Evolutionary conservation across 139 green algal species (phyloP).

Genomic region (Pseudopediastrum boryanum): DNA sequence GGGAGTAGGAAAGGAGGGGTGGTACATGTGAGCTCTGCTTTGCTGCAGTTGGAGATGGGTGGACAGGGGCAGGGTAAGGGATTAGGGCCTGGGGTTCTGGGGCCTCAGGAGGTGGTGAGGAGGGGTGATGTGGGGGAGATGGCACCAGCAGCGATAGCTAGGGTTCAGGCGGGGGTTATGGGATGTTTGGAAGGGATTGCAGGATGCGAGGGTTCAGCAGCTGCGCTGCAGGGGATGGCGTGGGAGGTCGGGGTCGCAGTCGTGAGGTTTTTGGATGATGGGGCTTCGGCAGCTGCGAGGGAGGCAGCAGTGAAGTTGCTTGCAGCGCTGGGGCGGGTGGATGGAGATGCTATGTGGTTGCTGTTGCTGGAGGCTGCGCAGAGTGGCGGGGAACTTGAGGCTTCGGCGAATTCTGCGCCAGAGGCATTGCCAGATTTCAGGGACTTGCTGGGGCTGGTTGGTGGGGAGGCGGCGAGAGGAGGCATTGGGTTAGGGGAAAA

Average conservation of each 20-base stretch:
- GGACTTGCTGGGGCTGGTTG: too few species aligned
- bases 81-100: neutral
- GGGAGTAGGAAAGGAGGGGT: neutral
- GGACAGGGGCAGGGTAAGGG: neutral
- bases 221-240: conserved; percentile 36
- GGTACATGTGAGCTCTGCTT: neutral
- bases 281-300: conserved; percentile 36
- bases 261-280: conserved; percentile 47
- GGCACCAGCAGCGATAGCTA: conserved; percentile 50
- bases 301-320: conserved; percentile 58
- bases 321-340: conserved; percentile 49
- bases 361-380: conserved; percentile 44
- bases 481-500: too few species aligned
- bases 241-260: conserved; percentile 41
- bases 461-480: too few species aligned
- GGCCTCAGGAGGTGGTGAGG: neutral
- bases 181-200: conserved; percentile 47
- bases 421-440: too few species aligned
- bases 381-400: neutral
- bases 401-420: neutral
- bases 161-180: conserved; percentile 52
- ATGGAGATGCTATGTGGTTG: conserved; percentile 74
- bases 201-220: neutral
- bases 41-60: neutral
- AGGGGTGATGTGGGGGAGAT: conserved; percentile 3